Percentiles rank a stretch among this genome's conserved stretches.
These are phyloP conservation scores for Falciphora oryzae DNA, from an alignment of 2,329 filamentous ascomycete genomes.

Conservation along the genomic window DNA sequence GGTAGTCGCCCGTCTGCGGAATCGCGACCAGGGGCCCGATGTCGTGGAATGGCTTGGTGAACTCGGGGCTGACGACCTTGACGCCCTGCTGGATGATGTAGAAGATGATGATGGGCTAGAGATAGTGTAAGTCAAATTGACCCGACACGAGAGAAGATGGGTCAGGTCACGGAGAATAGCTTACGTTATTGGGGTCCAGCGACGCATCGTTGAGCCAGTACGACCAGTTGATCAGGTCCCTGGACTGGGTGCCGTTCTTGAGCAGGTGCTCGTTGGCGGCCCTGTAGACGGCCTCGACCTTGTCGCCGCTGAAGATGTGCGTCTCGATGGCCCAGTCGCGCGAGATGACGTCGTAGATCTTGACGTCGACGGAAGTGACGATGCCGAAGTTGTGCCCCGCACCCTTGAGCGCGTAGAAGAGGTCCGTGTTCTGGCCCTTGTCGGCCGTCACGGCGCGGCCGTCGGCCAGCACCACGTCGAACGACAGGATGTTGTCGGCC, in stretches of 20 bases:
- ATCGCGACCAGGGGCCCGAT: slow-evolving; percentile 31
- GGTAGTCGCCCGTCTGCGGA: slow-evolving; percentile 34
- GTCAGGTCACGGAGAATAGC: too few species aligned
- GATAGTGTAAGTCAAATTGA: slow-evolving; percentile 13
- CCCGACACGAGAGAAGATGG: not conserved
- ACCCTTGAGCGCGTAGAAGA: slow-evolving; percentile 52
- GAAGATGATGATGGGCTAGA: slow-evolving; percentile 32
- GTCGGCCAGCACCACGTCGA: slow-evolving; percentile 46
- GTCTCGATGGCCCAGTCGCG: slow-evolving; percentile 33
- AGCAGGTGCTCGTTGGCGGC: slow-evolving; percentile 35
- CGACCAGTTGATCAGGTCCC: slow-evolving; percentile 43
- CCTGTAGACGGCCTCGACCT: slow-evolving; percentile 38
- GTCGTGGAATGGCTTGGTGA: slow-evolving; percentile 36
- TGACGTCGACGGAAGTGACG: slow-evolving; percentile 39
- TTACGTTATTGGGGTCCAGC: slow-evolving; percentile 28
- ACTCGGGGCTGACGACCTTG: slow-evolving; percentile 30
- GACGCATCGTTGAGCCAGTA: slow-evolving; percentile 38
- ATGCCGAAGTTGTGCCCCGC: slow-evolving; percentile 56
- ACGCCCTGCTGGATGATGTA: slow-evolving; percentile 39
- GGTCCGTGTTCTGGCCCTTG: slow-evolving; percentile 32
- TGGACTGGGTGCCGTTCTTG: slow-evolving; percentile 32
- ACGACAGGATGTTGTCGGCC: slow-evolving; percentile 45
- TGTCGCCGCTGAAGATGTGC: slow-evolving; percentile 36
- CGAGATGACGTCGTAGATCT: slow-evolving; percentile 37
- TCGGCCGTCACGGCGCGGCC: slow-evolving; percentile 34